These are phyloP conservation scores for Diaporthe capsici DNA, from an alignment of 2,329 filamentous ascomycete species.

Conservation along the genomic window DNA sequence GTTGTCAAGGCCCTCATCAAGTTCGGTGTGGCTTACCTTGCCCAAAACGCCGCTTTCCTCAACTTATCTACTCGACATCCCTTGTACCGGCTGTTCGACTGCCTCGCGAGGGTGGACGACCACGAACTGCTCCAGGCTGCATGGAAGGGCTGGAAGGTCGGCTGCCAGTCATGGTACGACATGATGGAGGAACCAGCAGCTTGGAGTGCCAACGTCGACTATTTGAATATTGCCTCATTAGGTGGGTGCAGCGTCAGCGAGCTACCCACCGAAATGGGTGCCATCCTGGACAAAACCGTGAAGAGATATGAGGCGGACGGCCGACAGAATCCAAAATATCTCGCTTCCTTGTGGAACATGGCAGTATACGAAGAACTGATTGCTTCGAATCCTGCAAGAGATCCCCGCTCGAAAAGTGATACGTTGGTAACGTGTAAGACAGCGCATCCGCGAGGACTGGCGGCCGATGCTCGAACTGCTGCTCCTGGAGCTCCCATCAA, in stretches of 20 bases:
- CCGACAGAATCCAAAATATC: neutral
- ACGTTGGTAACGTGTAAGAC: neutral
- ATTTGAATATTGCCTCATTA: neutral
- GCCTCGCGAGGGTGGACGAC: conserved; percentile 1
- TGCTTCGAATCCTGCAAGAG: neutral
- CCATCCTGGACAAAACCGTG: neutral
- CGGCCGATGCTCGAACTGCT: neutral
- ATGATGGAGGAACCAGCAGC: neutral
- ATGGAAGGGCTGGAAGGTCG: conserved; percentile 9
- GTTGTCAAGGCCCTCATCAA: neutral
- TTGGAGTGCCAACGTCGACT: conserved; percentile 7
- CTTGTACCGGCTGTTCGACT: neutral
- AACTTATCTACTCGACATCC: neutral
- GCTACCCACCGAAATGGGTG: conserved; percentile 9
- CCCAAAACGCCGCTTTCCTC: neutral
- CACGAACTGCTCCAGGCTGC: conserved; percentile 8
- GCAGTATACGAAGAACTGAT: neutral
- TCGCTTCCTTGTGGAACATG: conserved; percentile 4
- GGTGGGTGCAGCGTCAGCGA: conserved; percentile 1
- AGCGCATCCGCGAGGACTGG: neutral
- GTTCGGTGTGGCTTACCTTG: neutral
- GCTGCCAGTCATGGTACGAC: conserved; percentile 14
- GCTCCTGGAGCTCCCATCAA: neutral
- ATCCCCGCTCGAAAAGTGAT: neutral
- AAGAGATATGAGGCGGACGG: conserved; percentile 19